A percentile compares a stretch with the other conserved stretches of the same genome.
These are phyloP conservation scores for Xylariaceae sp. DNA, from an alignment of 2,329 filamentous ascomycete genomes.

Conservation along the genomic window DNA sequence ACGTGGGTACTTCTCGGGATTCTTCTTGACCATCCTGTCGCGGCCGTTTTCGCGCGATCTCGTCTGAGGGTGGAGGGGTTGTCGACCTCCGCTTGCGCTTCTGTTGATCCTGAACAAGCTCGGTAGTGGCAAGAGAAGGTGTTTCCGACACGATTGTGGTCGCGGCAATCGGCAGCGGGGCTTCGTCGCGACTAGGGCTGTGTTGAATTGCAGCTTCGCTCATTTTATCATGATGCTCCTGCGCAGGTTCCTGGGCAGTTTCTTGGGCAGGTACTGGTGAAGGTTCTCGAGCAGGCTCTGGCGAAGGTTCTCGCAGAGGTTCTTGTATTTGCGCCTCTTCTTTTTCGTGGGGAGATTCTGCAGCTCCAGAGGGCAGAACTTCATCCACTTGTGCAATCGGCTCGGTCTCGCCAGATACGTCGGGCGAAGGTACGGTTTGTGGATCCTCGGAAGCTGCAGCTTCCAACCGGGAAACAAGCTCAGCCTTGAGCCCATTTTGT, in stretches of 20 bases:
- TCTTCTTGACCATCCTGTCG: slow-evolving; percentile 35
- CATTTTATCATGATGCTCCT: background rate
- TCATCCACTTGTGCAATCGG: slow-evolving; percentile 15
- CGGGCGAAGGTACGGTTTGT: slow-evolving; percentile 10
- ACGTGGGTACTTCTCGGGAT: slow-evolving; percentile 4
- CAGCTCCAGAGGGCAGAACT: slow-evolving; percentile 12
- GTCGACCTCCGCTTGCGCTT: slow-evolving; percentile 64
- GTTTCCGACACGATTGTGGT: slow-evolving; percentile 13
- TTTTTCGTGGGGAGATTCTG: slow-evolving; percentile 3
- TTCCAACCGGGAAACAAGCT: slow-evolving; percentile 61
- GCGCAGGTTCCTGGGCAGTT: background rate
- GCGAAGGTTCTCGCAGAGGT: background rate
- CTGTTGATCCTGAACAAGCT: slow-evolving; percentile 45
- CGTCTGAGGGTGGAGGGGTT: slow-evolving; percentile 53
- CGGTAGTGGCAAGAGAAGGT: slow-evolving; percentile 22
- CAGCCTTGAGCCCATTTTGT: slow-evolving; percentile 64
- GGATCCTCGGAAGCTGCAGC: slow-evolving; percentile 29
- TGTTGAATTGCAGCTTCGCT: slow-evolving; percentile 8
- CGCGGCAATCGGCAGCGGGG: slow-evolving; percentile 8
- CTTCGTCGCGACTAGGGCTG: slow-evolving; percentile 19
- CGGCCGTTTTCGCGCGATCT: slow-evolving; percentile 50
- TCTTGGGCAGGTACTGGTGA: slow-evolving; percentile 8
- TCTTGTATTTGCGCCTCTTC: slow-evolving; percentile 3
- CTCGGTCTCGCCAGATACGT: slow-evolving; percentile 15
- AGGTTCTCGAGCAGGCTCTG: background rate